These are phyloP conservation scores for Purpureocillium takamizusanense DNA, from an alignment of 2,329 filamentous ascomycete species.

Conservation along the genomic window DNA sequence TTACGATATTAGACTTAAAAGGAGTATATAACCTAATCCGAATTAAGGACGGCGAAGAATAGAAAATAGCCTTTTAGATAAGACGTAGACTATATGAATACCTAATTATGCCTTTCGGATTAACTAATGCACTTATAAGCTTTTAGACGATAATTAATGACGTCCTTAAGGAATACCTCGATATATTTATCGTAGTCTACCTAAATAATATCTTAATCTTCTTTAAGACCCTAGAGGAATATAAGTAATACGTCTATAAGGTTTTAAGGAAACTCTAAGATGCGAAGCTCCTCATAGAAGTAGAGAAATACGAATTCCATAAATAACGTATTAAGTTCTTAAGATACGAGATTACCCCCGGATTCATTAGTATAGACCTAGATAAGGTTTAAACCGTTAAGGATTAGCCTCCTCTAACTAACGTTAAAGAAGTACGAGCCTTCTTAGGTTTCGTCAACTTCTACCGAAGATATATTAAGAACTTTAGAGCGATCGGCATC, in stretches of 20 bases:
- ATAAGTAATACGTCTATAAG: slow-evolving; percentile 10
- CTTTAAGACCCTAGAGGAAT: slow-evolving; percentile 9
- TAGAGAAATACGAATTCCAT: slow-evolving; percentile 9
- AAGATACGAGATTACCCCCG: slow-evolving; percentile 4
- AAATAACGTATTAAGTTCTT: slow-evolving; percentile 6
- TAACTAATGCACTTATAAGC: no score
- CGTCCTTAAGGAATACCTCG: slow-evolving; percentile 7
- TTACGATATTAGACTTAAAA: no score
- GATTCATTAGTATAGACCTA: no score
- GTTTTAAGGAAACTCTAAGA: slow-evolving; percentile 7
- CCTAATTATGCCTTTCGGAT: no score
- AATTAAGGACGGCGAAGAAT: no score
- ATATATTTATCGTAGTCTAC: slow-evolving; percentile 11
- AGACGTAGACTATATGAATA: no score
- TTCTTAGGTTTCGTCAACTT: slow-evolving; percentile 8
- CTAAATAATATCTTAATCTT: slow-evolving; percentile 14
- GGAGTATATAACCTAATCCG: no score
- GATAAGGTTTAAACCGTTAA: slow-evolving; percentile 8
- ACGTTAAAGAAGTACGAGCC: slow-evolving; percentile 7
- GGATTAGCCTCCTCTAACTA: background rate
- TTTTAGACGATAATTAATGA: slow-evolving; percentile 13
- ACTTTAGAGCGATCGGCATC: background rate
- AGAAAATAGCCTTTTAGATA: no score
- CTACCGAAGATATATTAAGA: slow-evolving; percentile 1
- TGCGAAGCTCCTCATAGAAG: slow-evolving; percentile 9